Percentiles rank a stretch among this genome's conserved stretches.
phyloP scores from a whole-genome alignment of 805 yeast genomes.

The Candida orba region DNA sequence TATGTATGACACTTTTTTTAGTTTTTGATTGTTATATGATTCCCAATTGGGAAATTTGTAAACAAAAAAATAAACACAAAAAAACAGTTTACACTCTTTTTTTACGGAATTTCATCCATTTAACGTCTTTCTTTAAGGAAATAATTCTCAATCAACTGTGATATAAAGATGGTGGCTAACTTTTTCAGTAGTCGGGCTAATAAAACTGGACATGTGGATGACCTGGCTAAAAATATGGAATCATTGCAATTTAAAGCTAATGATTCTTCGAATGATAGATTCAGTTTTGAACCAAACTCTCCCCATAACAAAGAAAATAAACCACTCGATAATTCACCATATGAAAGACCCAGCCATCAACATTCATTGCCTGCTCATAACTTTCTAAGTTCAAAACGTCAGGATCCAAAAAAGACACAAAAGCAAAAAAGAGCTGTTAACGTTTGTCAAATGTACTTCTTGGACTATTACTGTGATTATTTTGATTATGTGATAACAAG shows the following conservation, averaged over 20 bases:
- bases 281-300: conserved; percentile 29
- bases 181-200: conserved; percentile 19
- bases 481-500: conserved; percentile 87
- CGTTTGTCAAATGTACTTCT: conserved; percentile 87
- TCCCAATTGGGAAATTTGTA: conserved; percentile 19
- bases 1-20: too few species aligned
- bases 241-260: conserved; percentile 18
- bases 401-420: conserved; percentile 10
- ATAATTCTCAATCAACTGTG: neutral
- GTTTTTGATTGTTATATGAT: neutral
- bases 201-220: conserved; percentile 17
- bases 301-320: conserved; percentile 36
- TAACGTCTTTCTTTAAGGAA: neutral
- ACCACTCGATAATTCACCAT: conserved; percentile 22
- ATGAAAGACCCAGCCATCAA: conserved; percentile 20
- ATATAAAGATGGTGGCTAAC: conserved; percentile 21
- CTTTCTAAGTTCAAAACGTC: conserved; percentile 12
- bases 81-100: conserved; percentile 5
- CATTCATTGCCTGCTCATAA: neutral
- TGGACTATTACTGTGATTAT: conserved; percentile 94
- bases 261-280: conserved; percentile 13
- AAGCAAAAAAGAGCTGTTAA: conserved; percentile 82
- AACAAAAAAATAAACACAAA: conserved; percentile 14
- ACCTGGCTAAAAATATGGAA: conserved; percentile 22
- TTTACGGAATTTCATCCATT: neutral